Evolutionary conservation across 2,329 filamentous ascomycete species (phyloP), one percentile per base, ranked within the genome.

Genomic region (Cladosporium halotolerans): DNA sequence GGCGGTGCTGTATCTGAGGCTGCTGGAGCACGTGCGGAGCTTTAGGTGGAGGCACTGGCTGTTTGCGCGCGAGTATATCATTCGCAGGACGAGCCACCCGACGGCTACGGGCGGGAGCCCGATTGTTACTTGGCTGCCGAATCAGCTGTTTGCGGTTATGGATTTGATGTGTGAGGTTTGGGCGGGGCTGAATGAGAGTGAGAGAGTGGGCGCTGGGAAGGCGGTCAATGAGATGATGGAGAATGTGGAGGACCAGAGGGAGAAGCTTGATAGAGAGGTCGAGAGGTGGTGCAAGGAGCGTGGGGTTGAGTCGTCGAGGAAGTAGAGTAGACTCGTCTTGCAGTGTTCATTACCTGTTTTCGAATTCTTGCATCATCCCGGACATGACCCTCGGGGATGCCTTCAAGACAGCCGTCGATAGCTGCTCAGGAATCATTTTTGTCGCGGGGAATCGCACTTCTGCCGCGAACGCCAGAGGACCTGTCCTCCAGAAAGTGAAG

Each of bases 11-110:
- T 78, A 77, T 54, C 68, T 78, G 14, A 68, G 71, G 34, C 72
- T 75, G 23, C 75, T 91, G 45, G 79, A 92, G 67, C 83, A 90
- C 69, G 85, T 92, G 8, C 81, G 88, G 53, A 86, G 89, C 67
- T 92, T 92, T 74, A 76, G 88, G 55, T 92, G 87, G 85, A 76
- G 88, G 6, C 88, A 92, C 70, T 92, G 88, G 88, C 88, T 86
- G 68, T 92, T 92, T 66, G 88, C 86, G 2, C 78, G 87, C 55
- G 87, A 91, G 75, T 92, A 92, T 66, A 91, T 92, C 62, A 78
- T 92, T 58, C 89, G 89, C 76, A 81, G 82, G 64, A 90, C 85
- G 0, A 75, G 73, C 14, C 86, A 92, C 66, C 86, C 88, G 0
- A 89, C 85, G 2, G 88, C 88, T 0, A 92, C 88, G 0, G 88